Conservation (phyloP, 2,329 filamentous ascomycete genomes). For the Penicillium sp. region DNA sequence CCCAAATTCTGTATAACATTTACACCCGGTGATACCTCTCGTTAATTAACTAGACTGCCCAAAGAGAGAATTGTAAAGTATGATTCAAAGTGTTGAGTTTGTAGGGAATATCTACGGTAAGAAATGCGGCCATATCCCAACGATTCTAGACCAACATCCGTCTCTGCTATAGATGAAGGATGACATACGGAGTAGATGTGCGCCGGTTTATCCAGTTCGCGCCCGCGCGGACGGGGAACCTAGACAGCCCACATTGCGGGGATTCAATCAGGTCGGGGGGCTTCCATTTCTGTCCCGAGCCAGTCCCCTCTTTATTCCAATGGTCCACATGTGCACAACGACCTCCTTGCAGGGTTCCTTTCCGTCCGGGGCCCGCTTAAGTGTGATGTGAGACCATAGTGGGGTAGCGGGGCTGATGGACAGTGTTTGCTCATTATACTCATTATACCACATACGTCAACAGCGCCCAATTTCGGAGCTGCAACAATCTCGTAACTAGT, state of each 20-base stretch:
- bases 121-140: background rate
- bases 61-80: background rate
- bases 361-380: background rate
- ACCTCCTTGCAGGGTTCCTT: background rate
- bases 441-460: background rate
- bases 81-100: too few relatives aligned
- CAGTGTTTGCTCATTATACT: background rate
- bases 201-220: background rate
- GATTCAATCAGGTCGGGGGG: background rate
- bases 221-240: background rate
- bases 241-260: background rate
- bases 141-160: background rate
- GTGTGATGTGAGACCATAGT: background rate
- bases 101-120: background rate
- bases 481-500: background rate
- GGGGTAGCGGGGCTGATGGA: background rate
- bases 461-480: background rate
- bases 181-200: background rate
- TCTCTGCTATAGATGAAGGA: background rate
- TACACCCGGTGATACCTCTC: background rate
- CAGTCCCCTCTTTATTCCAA: background rate
- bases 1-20: slow-evolving; percentile 2
- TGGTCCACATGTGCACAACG: background rate
- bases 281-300: background rate
- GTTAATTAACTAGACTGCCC: background rate